Percentiles rank a stretch among this genome's conserved stretches.
These are phyloP conservation scores for Podila epicladia DNA, from an alignment of 192 early-diverging fungal genomes.

Conservation along the genomic window DNA sequence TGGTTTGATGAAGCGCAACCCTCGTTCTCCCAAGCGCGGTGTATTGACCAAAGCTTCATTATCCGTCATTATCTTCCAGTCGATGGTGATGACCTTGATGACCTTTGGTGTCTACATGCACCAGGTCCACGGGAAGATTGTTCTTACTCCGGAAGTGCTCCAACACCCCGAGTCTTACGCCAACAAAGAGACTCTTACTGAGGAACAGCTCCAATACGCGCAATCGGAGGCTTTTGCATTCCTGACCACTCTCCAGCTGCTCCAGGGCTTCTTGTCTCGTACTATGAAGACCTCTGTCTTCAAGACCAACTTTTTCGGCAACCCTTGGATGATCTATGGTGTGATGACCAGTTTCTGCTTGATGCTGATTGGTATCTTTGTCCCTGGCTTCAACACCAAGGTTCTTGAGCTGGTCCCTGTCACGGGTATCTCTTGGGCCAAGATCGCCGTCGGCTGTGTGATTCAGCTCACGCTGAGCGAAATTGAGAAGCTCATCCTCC, in stretches of 20 bases:
- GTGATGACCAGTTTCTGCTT: slow-evolving; percentile 73
- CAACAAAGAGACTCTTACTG: too few species aligned
- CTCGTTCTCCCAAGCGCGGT: slow-evolving; percentile 77
- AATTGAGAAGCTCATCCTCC: slow-evolving; percentile 60
- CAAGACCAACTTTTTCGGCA: slow-evolving; percentile 77
- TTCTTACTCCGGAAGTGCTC: too few species aligned
- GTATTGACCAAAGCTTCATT: slow-evolving; percentile 68
- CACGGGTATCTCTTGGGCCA: slow-evolving; percentile 68
- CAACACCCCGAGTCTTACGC: too few species aligned
- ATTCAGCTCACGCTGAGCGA: slow-evolving; percentile 69
- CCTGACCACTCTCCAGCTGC: slow-evolving; percentile 88
- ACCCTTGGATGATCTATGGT: slow-evolving; percentile 83
- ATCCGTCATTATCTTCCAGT: slow-evolving; percentile 73
- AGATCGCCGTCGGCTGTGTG: slow-evolving; percentile 62
- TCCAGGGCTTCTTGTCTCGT: slow-evolving; percentile 87
- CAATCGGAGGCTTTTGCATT: slow-evolving; percentile 71
- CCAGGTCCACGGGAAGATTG: slow-evolving; percentile 28
- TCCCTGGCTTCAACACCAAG: slow-evolving; percentile 65
- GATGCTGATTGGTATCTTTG: slow-evolving; percentile 81
- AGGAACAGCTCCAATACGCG: slow-evolving; percentile 46
- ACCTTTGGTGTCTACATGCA: slow-evolving; percentile 70
- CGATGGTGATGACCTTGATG: slow-evolving; percentile 70
- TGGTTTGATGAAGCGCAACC: slow-evolving; percentile 84
- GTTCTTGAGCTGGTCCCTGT: slow-evolving; percentile 50
- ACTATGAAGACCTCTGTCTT: slow-evolving; percentile 79